Evolutionary conservation across 192 early-diverging fungal species (phyloP).

Genomic region (Jimgerdemannia lactiflua): DNA sequence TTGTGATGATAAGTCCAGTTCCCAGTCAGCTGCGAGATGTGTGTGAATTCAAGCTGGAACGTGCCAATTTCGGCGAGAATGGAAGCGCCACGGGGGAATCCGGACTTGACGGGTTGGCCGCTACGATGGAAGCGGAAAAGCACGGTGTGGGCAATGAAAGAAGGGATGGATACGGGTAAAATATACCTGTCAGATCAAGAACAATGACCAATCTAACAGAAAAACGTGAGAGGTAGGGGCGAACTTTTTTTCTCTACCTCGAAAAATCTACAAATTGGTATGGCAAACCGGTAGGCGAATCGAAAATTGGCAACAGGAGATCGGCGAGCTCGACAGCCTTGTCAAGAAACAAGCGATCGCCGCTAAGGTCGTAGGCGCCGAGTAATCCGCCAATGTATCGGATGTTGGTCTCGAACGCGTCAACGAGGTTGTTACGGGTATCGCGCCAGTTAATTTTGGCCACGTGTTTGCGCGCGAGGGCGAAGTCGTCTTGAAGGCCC

Average conservation of each 20-base stretch:
- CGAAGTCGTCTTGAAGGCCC: conserved; percentile 78
- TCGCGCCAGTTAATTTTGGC: conserved; percentile 53
- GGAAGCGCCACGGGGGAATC: conserved; percentile 18
- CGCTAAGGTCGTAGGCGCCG: conserved; percentile 80
- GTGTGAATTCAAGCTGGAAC: conserved; percentile 80
- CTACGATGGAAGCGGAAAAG: conserved; percentile 7
- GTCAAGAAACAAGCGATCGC: conserved; percentile 60
- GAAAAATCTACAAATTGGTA: conserved; percentile 58
- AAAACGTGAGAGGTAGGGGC: neutral
- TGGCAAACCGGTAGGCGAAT: conserved; percentile 71
- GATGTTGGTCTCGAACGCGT: conserved; percentile 86
- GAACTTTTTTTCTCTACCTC: conserved; percentile 11
- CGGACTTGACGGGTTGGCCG: conserved; percentile 20
- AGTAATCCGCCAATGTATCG: conserved; percentile 80
- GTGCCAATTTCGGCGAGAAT: conserved; percentile 71
- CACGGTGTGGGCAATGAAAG: conserved; percentile 1
- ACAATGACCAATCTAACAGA: conserved; percentile 17
- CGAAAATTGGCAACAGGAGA: conserved; percentile 69
- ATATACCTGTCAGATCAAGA: conserved; percentile 12
- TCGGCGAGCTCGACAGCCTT: conserved; percentile 72
- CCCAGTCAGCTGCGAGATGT: conserved; percentile 76
- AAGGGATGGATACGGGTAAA: neutral
- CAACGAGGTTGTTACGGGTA: conserved; percentile 39
- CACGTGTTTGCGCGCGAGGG: conserved; percentile 66
- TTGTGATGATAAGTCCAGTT: conserved; percentile 60